A percentile compares a stretch with the other conserved stretches of the same genome.
Evolutionary conservation across 768 basidiomycete genomes (phyloP).

Genomic region (Sistotremastrum suecicum): DNA sequence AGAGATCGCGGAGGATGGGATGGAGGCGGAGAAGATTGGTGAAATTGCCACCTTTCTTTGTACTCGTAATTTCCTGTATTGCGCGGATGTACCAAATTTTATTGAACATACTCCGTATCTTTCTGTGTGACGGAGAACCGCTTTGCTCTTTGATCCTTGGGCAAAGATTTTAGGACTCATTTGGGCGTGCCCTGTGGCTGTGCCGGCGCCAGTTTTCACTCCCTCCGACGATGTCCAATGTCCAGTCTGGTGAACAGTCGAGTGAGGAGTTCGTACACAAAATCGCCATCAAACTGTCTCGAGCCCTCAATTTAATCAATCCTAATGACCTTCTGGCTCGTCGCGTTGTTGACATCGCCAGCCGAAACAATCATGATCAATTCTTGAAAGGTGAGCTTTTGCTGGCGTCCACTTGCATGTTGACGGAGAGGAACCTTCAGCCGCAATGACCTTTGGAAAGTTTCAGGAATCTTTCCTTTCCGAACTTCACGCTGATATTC

Average conservation of each 20-base stretch:
- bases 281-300: constrained; percentile 65
- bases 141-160: too few relatives aligned
- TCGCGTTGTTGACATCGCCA: constrained; percentile 69
- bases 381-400: constrained; percentile 50
- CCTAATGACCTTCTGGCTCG: constrained; percentile 75
- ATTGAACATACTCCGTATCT: too few relatives aligned
- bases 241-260: neutral
- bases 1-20: constrained; percentile 75
- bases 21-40: constrained; percentile 22
- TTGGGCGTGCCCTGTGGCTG: too few relatives aligned
- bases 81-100: too few relatives aligned
- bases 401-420: neutral
- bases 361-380: constrained; percentile 43
- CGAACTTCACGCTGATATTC: constrained; percentile 68
- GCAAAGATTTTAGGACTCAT: too few relatives aligned
- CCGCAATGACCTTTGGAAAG: constrained; percentile 74
- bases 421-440: constrained; percentile 18
- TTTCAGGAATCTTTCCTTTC: constrained; percentile 67
- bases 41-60: neutral
- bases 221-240: too few relatives aligned
- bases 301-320: constrained; percentile 65
- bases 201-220: too few relatives aligned
- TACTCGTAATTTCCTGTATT: too few relatives aligned
- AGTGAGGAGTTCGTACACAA: constrained; percentile 45
- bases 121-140: too few relatives aligned